Base-by-base conservation (phyloP, 225 moss, liverwort and hornwort species). In the Pseudoscleropodium purum region DNA sequence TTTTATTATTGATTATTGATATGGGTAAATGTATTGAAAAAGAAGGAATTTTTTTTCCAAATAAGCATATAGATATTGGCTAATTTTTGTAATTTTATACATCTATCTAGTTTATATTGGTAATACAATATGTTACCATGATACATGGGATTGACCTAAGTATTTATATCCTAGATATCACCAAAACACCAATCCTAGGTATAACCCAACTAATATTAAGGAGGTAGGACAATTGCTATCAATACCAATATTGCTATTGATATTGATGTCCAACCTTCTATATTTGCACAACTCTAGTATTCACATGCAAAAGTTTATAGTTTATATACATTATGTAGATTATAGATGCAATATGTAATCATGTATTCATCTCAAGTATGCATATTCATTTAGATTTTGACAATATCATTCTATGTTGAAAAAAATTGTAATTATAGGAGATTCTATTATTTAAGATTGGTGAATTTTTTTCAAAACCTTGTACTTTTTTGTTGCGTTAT, bases 401-500 rank as follows among this genome's bases (percentile, higher is more conserved):
- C 7, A n/a, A n/a, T 24, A n/a, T 13, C 6, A 24, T 24, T n/a
- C 13, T 70, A 12, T 70, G 15, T 41, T 7, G 39, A 14, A 24
- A 69, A 69, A 25, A 72, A 25, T 25, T 1, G 1, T 39, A 39
- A 25, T 31, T 33, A 33, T 3, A 33, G 4, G 3, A 34, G 5
- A 20, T 34, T 34, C 0, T 5, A 21, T 34, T 14, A 51, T 34
- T 51, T 2, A 34, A 51, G 5, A 76, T 51, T 51, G 6, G 8
- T 3, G 2, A 49, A 6, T 11, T 2, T 16, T 33, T 49, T 11
- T 1, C 4, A 21, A 52, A 76, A 13, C 4, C 5, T 34, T 19
- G 5, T 0, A 2, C 2, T 14, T 52, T 76, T 11, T 34, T 5
- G 13, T 52, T 14, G 49, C 14, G 34, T 6, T 8, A 14, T 31